Evolutionary conservation across 768 basidiomycete species (phyloP).

Genomic region (Calvatia gigantea): DNA sequence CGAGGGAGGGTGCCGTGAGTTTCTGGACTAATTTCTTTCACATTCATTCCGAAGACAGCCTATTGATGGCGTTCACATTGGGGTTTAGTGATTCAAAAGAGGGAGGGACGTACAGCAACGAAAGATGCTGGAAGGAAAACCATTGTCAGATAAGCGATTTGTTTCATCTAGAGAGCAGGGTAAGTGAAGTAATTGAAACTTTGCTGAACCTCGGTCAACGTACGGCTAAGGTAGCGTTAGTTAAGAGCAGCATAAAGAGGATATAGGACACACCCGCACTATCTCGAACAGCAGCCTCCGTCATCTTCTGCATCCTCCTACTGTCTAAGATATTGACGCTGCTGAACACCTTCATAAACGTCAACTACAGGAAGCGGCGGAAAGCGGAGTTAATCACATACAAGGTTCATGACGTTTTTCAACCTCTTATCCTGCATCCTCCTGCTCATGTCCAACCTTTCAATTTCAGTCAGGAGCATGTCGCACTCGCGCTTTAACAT

Average conservation of each 20-base stretch:
- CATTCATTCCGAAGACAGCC: conserved; percentile 39
- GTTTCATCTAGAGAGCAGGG: conserved; percentile 25
- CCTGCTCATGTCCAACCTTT: conserved; percentile 34
- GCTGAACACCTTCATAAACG: conserved; percentile 40
- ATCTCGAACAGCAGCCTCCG: conserved; percentile 38
- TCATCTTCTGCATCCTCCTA: conserved; percentile 40
- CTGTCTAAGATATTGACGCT: conserved; percentile 49
- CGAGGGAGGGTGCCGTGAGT: conserved; percentile 37
- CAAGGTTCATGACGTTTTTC: conserved; percentile 42
- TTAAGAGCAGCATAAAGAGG: background rate
- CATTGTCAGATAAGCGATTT: conserved; percentile 47
- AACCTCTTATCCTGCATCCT: conserved; percentile 32
- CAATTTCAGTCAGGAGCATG: conserved; percentile 39
- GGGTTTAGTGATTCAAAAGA: background rate
- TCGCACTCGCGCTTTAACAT: conserved; percentile 34
- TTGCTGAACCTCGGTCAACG: background rate
- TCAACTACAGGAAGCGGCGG: background rate
- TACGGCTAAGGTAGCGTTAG: background rate
- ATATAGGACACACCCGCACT: conserved; percentile 22
- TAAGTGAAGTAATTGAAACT: background rate
- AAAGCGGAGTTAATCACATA: conserved; percentile 16
- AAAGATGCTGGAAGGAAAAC: conserved; percentile 46
- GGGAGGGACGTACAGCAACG: conserved; percentile 24
- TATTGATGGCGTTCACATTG: conserved; percentile 6
- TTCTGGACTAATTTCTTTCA: conserved; percentile 31